Base-by-base conservation (phyloP, 306 rosid genomes). In the Betula pendula region DNA sequence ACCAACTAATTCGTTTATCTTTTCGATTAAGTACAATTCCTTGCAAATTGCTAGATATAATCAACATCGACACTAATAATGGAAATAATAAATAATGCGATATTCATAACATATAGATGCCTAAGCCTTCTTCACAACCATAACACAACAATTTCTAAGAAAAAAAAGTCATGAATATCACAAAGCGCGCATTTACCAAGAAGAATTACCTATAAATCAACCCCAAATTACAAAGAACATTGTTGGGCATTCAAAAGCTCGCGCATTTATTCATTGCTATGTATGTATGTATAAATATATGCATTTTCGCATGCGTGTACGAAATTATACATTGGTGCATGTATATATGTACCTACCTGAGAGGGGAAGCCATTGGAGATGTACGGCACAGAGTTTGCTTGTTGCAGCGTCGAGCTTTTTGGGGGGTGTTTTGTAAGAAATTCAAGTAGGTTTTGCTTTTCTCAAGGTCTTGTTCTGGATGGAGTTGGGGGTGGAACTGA, bases 361-460 rank as follows among this genome's bases (percentile, higher is more conserved):
- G 38, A 33, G 70, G 20, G 70, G 70, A 65, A 65, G 70, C 70
- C 70, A 65, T 65, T 13, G 27, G n/a, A 33, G 70, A n/a, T 17
- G 70, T 0, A 17, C 17, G 13, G 25, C 17, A 38, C 15, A 8
- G 70, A 63, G 70, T 2, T 35, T 15, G 24, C 35, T 1, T 17
- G 25, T 1, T 65, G 47, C 47, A 17, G 25, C 13, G 47, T 1
- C 27, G 22, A 31, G n/a, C 38, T 62, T 16, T 22, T 31, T 25
- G 43, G 68, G 25, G 22, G 47, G 13, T 65, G 11, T 35, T 35
- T 0, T 35, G n/a, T n/a, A n/a, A n/a, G n/a, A n/a, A n/a, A n/a
- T n/a, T 33, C 25, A 10, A 35, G 19, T 17, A 25, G 47, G 24
- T 17, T 33, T 17, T 17, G 40, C 4, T 6, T 33, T 35, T 63